Evolutionary conservation across 2,329 filamentous ascomycete genomes (phyloP), one percentile per base, ranked within the genome.

Genomic region (Thermochaetoides dissita): DNA sequence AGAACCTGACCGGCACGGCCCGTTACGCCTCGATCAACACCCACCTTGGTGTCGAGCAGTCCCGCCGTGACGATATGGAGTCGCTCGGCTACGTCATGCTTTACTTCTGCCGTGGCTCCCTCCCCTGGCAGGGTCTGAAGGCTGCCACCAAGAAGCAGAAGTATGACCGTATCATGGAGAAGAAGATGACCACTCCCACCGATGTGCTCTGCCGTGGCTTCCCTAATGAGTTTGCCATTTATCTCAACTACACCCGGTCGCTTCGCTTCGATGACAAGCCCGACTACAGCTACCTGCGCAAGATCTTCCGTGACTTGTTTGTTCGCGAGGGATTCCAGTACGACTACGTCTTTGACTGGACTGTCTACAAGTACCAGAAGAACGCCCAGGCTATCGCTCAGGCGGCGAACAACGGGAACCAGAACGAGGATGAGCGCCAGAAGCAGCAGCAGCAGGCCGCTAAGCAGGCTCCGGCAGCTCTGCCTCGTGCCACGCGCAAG

Each of bases 311-410:
- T 50, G 91, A 98, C 62, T 80, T 98, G 46, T 98, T 98, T 59
- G 91, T 98, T 54, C 87, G 91, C 49, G 91, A 96, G 66, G 91
- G 89, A 43, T 98, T 96, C 80, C 91, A 98, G 71, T 96, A 98
- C 65, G 91, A 98, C 67, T 96, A 98, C 57, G 91, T 98, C 56
- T 98, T 98, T 58, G 91, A 98, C 69, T 98, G 91, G 91, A 98
- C 91, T 46, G 91, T 96, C 58, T 96, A 95, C 79, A 96, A 96
- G 73, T 95, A 96, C 74, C 88, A 95, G 76, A 95, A 95, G 81
- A 96, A 95, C 57, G 88, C 88, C 42, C 85, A 93, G 68, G 87
- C 87, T 58, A 94, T 94, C 63, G 84, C 85, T 54, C 81, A 89
- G 63, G 84, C 53, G 51, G 73, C 74, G 56, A 52, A 52, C 48